Percentiles rank a stretch among this genome's conserved stretches.
Conservation (phyloP, 768 basidiomycete species). For the Leccinum disarticulatum region DNA sequence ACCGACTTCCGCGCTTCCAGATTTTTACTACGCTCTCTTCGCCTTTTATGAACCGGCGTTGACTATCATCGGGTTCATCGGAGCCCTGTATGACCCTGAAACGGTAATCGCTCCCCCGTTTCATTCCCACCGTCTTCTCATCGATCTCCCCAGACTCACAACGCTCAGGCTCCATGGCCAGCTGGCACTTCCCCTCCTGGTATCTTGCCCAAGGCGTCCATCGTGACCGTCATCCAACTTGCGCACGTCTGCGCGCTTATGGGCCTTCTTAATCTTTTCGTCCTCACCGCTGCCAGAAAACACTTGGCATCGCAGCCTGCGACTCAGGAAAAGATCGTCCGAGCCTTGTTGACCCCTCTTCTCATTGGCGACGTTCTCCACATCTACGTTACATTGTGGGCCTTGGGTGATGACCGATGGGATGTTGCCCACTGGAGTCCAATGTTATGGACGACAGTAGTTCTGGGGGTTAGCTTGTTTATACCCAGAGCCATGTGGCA, state of each 20-base stretch:
- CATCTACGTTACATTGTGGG: conserved; percentile 69
- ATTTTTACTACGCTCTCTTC: conserved; percentile 72
- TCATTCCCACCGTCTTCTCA: neutral
- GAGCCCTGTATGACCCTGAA: conserved; percentile 63
- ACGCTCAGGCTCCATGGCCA: conserved; percentile 76
- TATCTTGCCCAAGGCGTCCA: conserved; percentile 56
- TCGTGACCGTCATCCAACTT: conserved; percentile 72
- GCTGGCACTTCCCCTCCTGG: conserved; percentile 44
- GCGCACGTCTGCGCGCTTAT: conserved; percentile 76
- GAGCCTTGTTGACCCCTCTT: conserved; percentile 63
- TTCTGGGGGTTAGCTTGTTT: conserved; percentile 63
- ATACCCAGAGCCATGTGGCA: conserved; percentile 75
- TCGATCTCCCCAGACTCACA: conserved; percentile 53
- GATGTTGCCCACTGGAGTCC: conserved; percentile 59
- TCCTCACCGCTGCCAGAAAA: conserved; percentile 59
- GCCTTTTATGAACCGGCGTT: conserved; percentile 73
- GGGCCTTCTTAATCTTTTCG: conserved; percentile 67
- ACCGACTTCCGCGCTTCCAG: conserved; percentile 62
- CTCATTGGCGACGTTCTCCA: conserved; percentile 70
- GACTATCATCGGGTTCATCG: conserved; percentile 62
- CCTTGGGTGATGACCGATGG: conserved; percentile 71
- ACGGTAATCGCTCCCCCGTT: conserved; percentile 40
- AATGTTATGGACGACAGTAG: conserved; percentile 66
- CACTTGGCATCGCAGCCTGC: conserved; percentile 58
- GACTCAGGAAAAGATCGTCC: conserved; percentile 71